These are phyloP conservation scores for Populus hybrid DNA, from an alignment of 441 rosid species.

Conservation along the genomic window DNA sequence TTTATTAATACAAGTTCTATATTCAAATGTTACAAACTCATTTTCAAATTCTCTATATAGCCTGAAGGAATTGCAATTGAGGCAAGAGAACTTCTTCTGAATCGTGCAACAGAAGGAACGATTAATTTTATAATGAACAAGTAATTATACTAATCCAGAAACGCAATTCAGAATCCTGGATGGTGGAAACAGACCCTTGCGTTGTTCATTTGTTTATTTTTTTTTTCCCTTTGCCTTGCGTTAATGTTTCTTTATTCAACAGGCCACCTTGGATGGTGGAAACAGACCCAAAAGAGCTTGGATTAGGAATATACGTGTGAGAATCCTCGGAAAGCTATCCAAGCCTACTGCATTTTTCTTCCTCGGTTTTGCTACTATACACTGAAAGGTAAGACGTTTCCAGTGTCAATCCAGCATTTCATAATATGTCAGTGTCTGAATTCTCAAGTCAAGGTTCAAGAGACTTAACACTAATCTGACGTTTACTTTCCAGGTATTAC, in stretches of 20 bases:
- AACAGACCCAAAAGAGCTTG: constrained; percentile 74
- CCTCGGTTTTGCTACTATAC: background rate
- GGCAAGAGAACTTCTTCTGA: constrained; percentile 75
- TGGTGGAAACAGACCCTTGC: no score
- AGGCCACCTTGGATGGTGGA: constrained; percentile 99
- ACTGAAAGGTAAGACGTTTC: constrained; percentile 3
- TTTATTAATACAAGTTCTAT: background rate
- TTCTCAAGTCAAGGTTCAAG: background rate
- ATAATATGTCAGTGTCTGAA: background rate
- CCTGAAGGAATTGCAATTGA: constrained; percentile 86
- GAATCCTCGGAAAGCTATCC: background rate
- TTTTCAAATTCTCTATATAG: constrained; percentile 29
- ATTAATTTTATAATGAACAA: constrained; percentile 77
- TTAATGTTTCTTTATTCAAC: background rate
- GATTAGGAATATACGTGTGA: constrained; percentile 82
- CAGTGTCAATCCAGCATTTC: background rate
- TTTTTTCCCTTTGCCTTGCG: background rate
- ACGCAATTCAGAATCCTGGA: no score
- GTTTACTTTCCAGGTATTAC: background rate
- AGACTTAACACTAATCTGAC: background rate
- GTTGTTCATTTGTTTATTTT: background rate
- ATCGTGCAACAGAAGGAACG: constrained; percentile 85
- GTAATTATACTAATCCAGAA: constrained; percentile 32
- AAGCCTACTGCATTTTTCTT: background rate
- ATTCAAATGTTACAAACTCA: background rate